Base-by-base conservation (phyloP, 2,329 filamentous ascomycete species). In the Pezicula carpinea region DNA sequence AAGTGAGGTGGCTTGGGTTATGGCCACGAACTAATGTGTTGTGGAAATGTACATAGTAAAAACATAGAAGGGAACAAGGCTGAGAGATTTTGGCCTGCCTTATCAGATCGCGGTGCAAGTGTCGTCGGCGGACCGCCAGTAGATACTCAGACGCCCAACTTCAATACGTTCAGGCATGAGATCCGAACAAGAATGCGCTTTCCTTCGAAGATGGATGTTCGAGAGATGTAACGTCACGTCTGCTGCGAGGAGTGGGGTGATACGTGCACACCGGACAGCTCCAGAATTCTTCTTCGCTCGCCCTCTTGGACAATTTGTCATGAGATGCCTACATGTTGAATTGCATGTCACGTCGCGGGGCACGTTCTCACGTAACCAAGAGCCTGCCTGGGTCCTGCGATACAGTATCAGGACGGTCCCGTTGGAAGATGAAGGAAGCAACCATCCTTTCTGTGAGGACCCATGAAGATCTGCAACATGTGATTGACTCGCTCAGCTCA, bases 1-100 rank as follows among this genome's bases (percentile, higher is more conserved):
- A 32, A 33, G 29, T 39, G 23, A n/a, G n/a, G 47, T 29, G 23
- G 6, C 11, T 4, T 2, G 7, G 33, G 33, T 19, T 3, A 35
- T 14, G 33, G n/a, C 38, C 38, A 40, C 38, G 38, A 40, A 23
- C n/a, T 40, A 23, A 11, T 46, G 19, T 41, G 21, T 39, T 18
- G 43, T 48, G 52, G 50, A 33, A 26, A 40, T 15, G 23, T 31
- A 57, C 56, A 59, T 58, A 39, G 49, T 54, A 50, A 51, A 29
- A 6, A 5, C 7, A 29, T 29, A 29, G n/a, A 29, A 57, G 54
- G 49, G 52, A 43, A 53, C 46, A 48, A 43, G 46, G 39, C 29
- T 44, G 15, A 40, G 26, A 36, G 40, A 46, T 43, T 53, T 42
- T 35, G 42, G 43, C 39, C 32, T 41, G 33, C 44, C 48, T 55